phyloP scores from a whole-genome alignment of 768 basidiomycete genomes.

The Austroboletus festivus region DNA sequence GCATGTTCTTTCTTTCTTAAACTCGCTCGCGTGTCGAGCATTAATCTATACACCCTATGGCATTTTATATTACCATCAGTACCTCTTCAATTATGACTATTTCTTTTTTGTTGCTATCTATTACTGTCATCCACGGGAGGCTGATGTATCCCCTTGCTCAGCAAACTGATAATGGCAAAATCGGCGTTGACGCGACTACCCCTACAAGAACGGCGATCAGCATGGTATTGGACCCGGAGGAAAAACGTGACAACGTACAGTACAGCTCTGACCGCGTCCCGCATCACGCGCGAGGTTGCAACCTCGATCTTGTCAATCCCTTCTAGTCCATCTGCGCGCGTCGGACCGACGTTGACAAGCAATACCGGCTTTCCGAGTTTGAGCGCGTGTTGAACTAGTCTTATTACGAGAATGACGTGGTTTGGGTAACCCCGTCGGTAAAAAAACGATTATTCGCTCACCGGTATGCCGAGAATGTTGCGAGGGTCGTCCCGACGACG shows the following conservation, averaged over 20 bases:
- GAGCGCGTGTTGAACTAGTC: constrained; percentile 77
- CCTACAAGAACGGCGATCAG: constrained; percentile 32
- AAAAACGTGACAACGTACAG: constrained; percentile 45
- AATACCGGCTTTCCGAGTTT: constrained; percentile 74
- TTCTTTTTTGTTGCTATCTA: constrained; percentile 2
- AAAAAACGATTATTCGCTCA: constrained; percentile 24
- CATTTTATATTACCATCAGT: constrained; percentile 19
- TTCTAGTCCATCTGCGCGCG: constrained; percentile 69
- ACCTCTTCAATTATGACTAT: constrained; percentile 7
- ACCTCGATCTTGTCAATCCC: constrained; percentile 81
- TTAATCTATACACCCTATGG: constrained; percentile 31
- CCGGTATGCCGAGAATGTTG: constrained; percentile 92
- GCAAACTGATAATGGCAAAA: constrained; percentile 46
- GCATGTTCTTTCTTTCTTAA: constrained; percentile 8
- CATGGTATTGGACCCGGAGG: background rate
- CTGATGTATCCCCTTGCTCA: constrained; percentile 56
- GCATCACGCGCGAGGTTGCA: constrained; percentile 68
- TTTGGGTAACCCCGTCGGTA: background rate
- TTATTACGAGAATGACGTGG: constrained; percentile 33
- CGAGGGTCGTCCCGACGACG: constrained; percentile 85
- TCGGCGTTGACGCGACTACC: constrained; percentile 44
- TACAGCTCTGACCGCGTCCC: constrained; percentile 55
- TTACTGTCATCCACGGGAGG: constrained; percentile 42
- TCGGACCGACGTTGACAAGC: constrained; percentile 84
- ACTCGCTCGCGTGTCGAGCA: constrained; percentile 22